Evolutionary conservation across 768 basidiomycete species (phyloP).

Genomic region (Asterophora parasitica): DNA sequence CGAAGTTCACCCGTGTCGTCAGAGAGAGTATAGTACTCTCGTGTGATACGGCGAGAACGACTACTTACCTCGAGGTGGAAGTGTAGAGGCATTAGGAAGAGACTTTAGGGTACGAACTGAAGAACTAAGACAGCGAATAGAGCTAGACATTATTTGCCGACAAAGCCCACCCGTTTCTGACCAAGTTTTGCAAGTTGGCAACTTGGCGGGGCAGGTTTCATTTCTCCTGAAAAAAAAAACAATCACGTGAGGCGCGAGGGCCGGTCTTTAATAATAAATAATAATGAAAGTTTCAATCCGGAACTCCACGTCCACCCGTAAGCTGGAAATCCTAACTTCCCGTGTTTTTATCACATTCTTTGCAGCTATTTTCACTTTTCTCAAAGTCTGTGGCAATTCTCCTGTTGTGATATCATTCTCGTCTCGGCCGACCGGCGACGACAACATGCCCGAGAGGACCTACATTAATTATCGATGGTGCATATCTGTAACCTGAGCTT

Average conservation of each 20-base stretch:
- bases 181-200: background rate
- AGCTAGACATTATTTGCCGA: slow-evolving; percentile 23
- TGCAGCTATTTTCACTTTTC: too few species aligned
- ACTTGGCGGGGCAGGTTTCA: background rate
- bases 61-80: slow-evolving; percentile 17
- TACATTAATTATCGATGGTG: too few species aligned
- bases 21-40: slow-evolving; percentile 1
- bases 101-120: slow-evolving; percentile 18
- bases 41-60: slow-evolving; percentile 1
- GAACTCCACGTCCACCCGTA: too few species aligned
- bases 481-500: too few species aligned
- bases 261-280: too few species aligned
- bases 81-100: slow-evolving; percentile 5
- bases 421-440: too few species aligned
- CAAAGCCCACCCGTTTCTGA: slow-evolving; percentile 7
- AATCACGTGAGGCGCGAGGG: slow-evolving; percentile 15
- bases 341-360: too few species aligned
- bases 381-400: too few species aligned
- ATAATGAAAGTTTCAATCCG: too few species aligned
- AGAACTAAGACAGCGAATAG: slow-evolving; percentile 22
- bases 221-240: slow-evolving; percentile 12
- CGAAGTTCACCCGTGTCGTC: slow-evolving; percentile 1
- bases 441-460: too few species aligned
- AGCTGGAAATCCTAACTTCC: too few species aligned
- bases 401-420: too few species aligned